Evolutionary conservation across 495 filamentous ascomycete species (phyloP), one percentile per base, ranked within the genome.

Genomic region (Podospora sp.): DNA sequence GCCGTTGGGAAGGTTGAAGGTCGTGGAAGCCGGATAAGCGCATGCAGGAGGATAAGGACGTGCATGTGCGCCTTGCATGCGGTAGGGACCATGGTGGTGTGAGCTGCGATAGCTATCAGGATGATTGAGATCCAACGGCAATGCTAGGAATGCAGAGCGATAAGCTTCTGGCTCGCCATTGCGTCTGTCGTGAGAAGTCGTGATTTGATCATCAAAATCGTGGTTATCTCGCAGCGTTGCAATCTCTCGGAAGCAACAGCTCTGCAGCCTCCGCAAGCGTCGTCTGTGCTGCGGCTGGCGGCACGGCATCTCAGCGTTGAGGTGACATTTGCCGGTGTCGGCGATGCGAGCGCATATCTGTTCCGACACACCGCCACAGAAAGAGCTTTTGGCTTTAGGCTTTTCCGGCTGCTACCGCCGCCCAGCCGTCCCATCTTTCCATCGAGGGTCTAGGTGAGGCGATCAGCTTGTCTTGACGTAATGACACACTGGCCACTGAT

Each of bases 121-220:
- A 64, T 6, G 46, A 22, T 25, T 49, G 20, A 49, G 21, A 49
- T 62, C n/a, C 60, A 62, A 62, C 18, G 12, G 22, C 5, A 29
- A 18, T 53, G 29, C 60, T 63, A 62, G 21, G 56, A 36, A 68
- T 68, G 69, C 69, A 73, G 51, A 62, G 57, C 50, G 72, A 74
- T 72, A 74, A 74, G 72, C 65, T 60, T 72, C 70, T 74, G 62
- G 70, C 63, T 67, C 60, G 53, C 55, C 35, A 72, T 72, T 70
- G 70, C 49, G 27, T 60, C 65, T 49, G 61, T 6, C 46, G 49
- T 16, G 24, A 25, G 49, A 26, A 26, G 60, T 67, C 24, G 40
- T 40, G 27, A 2, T 50, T 65, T 64, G 29, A 35, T 57, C 53
- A 58, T 62, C 60, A 5, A 63, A 22, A 14, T 50, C 52, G 29